Base-by-base conservation (phyloP, 371 early-diverging fungal genomes). In the Mucor racemosus region DNA sequence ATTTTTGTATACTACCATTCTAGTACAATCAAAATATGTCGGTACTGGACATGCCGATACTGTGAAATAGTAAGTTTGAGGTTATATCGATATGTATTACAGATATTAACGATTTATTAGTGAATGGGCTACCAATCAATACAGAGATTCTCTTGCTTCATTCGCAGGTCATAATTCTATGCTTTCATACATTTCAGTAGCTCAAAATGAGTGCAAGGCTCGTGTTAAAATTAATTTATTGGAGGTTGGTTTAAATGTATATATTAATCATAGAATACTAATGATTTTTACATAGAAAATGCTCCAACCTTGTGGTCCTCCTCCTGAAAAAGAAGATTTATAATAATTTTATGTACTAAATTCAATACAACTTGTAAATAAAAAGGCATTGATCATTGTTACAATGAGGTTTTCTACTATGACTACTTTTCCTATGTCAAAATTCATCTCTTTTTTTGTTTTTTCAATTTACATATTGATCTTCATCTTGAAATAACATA, bases 31-130 rank as follows among this genome's bases (percentile, higher is more conserved):
- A 39, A 92, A 92, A 77, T 92, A 93, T 75, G 90, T 93, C 46
- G 96, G 96, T 34, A 95, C 95, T 34, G 96, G 96, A 57, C 94
- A 96, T 73, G 94, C 96, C n/a, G 96, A 94, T 71, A 96, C 94
- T 36, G 90, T 86, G 65, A 92, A 92, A 82, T 86, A 87, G 94
- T 93, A 87, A 84, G 83, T 54, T 35, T 17, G 26, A 26, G 26
- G 26, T 33, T 54, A 5, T 4, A 26, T 11, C 26, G 31, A 21
- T 7, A 38, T 11, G 10, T 11, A 36, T 7, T 3, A 19, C 7
- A 5, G 36, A 1, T 56, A n/a, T 35, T 36, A 35, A 36, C 5
- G 5, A 26, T 17, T 15, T 26, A 42, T 17, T 77, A 95, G 94
- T 74, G 94, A 96, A 74, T 95, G 95, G 95, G 71, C 89, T 31